Conservation (phyloP, 2,329 filamentous ascomycete genomes). For the Colletotrichum phormii region DNA sequence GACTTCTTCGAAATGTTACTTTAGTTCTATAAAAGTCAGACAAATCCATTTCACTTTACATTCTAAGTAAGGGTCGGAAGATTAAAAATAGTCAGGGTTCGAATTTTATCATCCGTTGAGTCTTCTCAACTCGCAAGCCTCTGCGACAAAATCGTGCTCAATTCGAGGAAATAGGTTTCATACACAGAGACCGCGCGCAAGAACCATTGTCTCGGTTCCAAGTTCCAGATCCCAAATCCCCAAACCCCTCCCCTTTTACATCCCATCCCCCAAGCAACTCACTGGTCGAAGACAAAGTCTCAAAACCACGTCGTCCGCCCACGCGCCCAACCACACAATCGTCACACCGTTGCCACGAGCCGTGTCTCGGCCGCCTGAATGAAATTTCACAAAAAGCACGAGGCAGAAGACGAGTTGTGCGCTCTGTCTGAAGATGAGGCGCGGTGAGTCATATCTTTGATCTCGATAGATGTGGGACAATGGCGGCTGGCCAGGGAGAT, state of each 20-base stretch:
- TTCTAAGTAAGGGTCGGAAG: neutral
- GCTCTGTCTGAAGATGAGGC: neutral
- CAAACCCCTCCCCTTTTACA: neutral
- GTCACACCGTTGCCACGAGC: neutral
- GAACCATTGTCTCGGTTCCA: neutral
- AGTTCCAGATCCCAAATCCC: neutral
- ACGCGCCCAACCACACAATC: neutral
- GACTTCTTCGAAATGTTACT: neutral
- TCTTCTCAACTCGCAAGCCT: neutral
- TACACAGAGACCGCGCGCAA: neutral
- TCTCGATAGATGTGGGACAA: neutral
- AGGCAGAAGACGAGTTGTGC: neutral
- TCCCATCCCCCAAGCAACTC: neutral
- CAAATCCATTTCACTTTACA: neutral
- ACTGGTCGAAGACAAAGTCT: neutral
- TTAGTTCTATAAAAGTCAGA: neutral
- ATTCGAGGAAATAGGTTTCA: neutral
- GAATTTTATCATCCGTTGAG: neutral
- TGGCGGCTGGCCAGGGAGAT: neutral
- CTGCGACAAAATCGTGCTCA: neutral
- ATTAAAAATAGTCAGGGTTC: neutral
- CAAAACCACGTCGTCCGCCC: neutral
- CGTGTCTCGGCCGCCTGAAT: neutral
- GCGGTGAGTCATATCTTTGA: neutral
- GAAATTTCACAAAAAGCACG: neutral